phyloP scores from a whole-genome alignment of 2,329 filamentous ascomycete species.

The Cladosporium sp. region DNA sequence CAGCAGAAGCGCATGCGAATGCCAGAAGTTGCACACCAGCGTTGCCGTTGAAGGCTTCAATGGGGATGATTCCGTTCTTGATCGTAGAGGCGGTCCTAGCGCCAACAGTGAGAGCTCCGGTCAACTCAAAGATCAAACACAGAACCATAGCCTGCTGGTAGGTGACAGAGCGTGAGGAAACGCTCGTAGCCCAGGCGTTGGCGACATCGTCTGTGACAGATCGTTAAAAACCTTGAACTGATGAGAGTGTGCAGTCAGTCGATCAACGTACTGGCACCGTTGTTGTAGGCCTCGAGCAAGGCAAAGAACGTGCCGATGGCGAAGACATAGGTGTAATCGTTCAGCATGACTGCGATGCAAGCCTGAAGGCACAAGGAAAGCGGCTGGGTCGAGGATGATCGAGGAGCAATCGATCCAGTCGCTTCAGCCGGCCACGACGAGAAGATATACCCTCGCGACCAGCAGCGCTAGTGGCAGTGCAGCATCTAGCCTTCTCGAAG shows the following conservation, averaged over 20 bases:
- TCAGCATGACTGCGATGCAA: slow-evolving; percentile 30
- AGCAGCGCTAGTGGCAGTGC: too few species aligned
- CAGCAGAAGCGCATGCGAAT: slow-evolving; percentile 45
- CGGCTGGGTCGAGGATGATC: not conserved
- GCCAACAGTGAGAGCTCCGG: slow-evolving; percentile 50
- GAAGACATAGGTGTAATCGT: slow-evolving; percentile 60
- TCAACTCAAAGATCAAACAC: slow-evolving; percentile 48
- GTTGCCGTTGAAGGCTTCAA: slow-evolving; percentile 42
- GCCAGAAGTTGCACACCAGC: slow-evolving; percentile 40
- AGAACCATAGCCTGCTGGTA: slow-evolving; percentile 50
- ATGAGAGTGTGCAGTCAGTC: not conserved
- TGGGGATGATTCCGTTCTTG: slow-evolving; percentile 55
- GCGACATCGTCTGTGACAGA: slow-evolving; percentile 44
- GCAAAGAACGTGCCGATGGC: slow-evolving; percentile 63
- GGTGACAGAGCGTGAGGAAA: slow-evolving; percentile 49
- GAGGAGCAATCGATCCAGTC: too few species aligned
- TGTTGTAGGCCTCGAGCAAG: slow-evolving; percentile 64
- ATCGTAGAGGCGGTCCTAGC: slow-evolving; percentile 57
- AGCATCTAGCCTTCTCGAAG: too few species aligned
- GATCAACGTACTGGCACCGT: slow-evolving; percentile 44
- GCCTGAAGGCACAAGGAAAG: not conserved
- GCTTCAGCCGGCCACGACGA: too few species aligned
- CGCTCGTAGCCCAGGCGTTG: slow-evolving; percentile 52
- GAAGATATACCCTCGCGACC: too few species aligned
- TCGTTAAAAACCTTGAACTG: not conserved